Conservation (phyloP, 306 rosid genomes). For the Canavalia gladiata region DNA sequence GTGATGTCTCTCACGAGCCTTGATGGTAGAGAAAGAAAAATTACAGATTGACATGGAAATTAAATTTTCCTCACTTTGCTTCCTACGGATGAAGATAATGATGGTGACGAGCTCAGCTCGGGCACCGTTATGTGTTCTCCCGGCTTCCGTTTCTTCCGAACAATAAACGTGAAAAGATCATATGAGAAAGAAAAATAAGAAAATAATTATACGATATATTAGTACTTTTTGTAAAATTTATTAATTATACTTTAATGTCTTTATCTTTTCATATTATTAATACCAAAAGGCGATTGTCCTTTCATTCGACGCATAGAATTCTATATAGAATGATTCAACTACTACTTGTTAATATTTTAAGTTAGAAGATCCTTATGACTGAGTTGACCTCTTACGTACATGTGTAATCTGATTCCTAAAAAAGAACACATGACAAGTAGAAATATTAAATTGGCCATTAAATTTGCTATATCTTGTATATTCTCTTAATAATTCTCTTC, state of each 20-base stretch:
- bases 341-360: not conserved
- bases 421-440: too few species aligned
- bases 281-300: not conserved
- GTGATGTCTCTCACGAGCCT: not conserved
- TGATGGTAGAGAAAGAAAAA: slow-evolving; percentile 21
- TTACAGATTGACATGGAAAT: not conserved
- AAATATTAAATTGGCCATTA: too few species aligned
- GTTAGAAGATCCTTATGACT: not conserved
- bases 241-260: slow-evolving; percentile 2
- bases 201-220: not conserved
- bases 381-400: too few species aligned
- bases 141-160: not conserved
- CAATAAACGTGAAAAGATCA: not conserved
- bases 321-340: not conserved
- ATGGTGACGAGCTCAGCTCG: not conserved
- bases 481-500: too few species aligned
- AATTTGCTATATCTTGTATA: too few species aligned
- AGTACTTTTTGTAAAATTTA: not conserved
- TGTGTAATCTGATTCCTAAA: too few species aligned
- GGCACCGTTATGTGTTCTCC: not conserved
- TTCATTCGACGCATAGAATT: not conserved
- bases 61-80: not conserved
- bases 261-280: not conserved
- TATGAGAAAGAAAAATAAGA: not conserved
- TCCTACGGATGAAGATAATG: slow-evolving; percentile 1